These are phyloP conservation scores for Udeniomyces megalosporus DNA, from an alignment of 768 basidiomycete species.

Conservation along the genomic window DNA sequence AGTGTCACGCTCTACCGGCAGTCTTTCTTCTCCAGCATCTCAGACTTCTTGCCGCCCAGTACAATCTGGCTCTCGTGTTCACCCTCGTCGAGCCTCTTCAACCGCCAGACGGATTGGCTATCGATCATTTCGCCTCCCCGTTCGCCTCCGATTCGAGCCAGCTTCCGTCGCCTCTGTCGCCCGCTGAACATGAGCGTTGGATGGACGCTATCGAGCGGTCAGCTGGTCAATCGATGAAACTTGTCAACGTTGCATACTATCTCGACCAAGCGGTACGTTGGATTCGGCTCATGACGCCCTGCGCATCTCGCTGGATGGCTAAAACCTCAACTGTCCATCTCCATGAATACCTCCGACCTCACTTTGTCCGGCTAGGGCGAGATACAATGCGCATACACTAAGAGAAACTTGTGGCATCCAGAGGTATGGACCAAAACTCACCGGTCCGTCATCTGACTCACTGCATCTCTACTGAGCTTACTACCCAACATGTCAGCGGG, in stretches of 20 bases:
- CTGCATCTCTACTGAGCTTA: no score
- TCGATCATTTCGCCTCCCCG: no score
- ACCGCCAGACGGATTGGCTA: no score
- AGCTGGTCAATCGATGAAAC: not conserved
- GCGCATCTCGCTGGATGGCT: no score
- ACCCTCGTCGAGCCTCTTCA: conserved; percentile 8
- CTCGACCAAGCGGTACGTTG: not conserved
- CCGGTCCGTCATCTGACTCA: not conserved
- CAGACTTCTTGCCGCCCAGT: not conserved
- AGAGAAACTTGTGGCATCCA: conserved; percentile 3
- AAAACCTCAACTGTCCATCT: no score
- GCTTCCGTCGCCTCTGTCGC: not conserved
- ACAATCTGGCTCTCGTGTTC: not conserved
- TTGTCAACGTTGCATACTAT: not conserved
- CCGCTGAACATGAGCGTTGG: not conserved
- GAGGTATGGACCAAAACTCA: not conserved
- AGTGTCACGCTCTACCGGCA: not conserved
- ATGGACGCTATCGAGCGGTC: not conserved
- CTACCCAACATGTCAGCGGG: no score
- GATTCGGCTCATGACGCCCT: no score
- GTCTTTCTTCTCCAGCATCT: not conserved
- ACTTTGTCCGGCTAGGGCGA: not conserved
- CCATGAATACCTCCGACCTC: no score
- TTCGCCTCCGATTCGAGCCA: no score
- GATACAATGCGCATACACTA: not conserved